Percentiles rank a stretch among this genome's conserved stretches.
These are phyloP conservation scores for Kluyveromyces sp. DNA, from an alignment of 1,139 yeast species.

Conservation along the genomic window DNA sequence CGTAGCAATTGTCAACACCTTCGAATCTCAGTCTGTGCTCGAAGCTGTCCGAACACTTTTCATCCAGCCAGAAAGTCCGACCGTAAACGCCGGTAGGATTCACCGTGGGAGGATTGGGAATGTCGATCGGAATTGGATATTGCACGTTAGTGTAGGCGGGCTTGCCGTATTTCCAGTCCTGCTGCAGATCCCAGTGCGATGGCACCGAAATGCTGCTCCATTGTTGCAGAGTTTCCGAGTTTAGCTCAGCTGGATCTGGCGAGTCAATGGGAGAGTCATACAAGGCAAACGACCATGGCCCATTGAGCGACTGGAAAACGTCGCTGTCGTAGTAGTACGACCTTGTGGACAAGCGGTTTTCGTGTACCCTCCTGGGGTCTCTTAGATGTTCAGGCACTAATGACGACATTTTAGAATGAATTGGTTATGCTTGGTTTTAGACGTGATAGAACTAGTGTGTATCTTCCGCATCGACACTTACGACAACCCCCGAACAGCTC, in stretches of 20 bases:
- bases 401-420: not conserved
- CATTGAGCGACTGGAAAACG: constrained; percentile 3
- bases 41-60: not conserved
- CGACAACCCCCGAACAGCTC: too few relatives aligned
- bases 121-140: constrained; percentile 4
- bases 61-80: not conserved
- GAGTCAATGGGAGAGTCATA: constrained; percentile 2
- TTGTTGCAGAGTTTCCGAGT: not conserved
- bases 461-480: too few relatives aligned
- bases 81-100: constrained; percentile 5
- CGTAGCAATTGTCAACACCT: constrained; percentile 6
- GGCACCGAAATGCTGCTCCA: constrained; percentile 5
- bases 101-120: constrained; percentile 5
- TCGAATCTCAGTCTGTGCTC: constrained; percentile 4
- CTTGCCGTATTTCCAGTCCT: constrained; percentile 3
- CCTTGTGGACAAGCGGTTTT: constrained; percentile 5
- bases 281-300: constrained; percentile 2
- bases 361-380: constrained; percentile 3
- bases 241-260: constrained; percentile 1
- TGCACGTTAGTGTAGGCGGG: constrained; percentile 4
- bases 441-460: too few relatives aligned
- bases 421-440: too few relatives aligned
- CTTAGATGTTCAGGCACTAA: constrained; percentile 1
- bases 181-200: constrained; percentile 5
- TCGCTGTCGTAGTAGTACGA: constrained; percentile 2